Percentiles rank a stretch among this genome's conserved stretches.
Evolutionary conservation across 495 filamentous ascomycete genomes (phyloP).

Genomic region (Xylaria palmicola): DNA sequence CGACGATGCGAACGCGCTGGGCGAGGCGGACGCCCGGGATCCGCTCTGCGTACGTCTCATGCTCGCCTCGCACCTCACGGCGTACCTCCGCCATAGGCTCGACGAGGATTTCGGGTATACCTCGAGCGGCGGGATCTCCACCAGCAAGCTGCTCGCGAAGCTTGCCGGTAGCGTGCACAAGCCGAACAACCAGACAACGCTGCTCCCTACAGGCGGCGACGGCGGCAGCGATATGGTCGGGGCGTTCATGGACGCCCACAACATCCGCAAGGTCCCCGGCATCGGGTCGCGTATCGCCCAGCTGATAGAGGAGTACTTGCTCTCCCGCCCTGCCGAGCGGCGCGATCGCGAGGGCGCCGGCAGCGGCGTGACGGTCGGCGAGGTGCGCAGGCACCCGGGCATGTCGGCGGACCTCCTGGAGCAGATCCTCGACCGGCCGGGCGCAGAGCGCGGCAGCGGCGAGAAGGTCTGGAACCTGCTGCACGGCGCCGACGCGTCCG

Average conservation of each 20-base stretch:
- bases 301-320: slow-evolving; percentile 62
- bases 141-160: slow-evolving; percentile 81
- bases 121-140: slow-evolving; percentile 82
- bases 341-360: slow-evolving; percentile 51
- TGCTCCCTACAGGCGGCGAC: slow-evolving; percentile 63
- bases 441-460: slow-evolving; percentile 67
- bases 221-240: slow-evolving; percentile 41
- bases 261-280: slow-evolving; percentile 80
- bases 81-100: slow-evolving; percentile 66
- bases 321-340: slow-evolving; percentile 43
- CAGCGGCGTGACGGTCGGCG: slow-evolving; percentile 55
- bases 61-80: slow-evolving; percentile 72
- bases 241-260: slow-evolving; percentile 71
- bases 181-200: slow-evolving; percentile 79
- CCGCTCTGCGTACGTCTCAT: slow-evolving; percentile 55
- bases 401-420: slow-evolving; percentile 63
- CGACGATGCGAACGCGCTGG: neutral
- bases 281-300: slow-evolving; percentile 79
- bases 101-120: slow-evolving; percentile 82
- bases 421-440: slow-evolving; percentile 64
- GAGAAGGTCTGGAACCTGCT: slow-evolving; percentile 59
- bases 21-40: slow-evolving; percentile 15
- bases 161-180: slow-evolving; percentile 82
- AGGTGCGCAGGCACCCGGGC: slow-evolving; percentile 59
- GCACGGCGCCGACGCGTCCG: slow-evolving; percentile 61